Conservation (phyloP, 2,329 filamentous ascomycete species). For the Plectosphaerella sp. region DNA sequence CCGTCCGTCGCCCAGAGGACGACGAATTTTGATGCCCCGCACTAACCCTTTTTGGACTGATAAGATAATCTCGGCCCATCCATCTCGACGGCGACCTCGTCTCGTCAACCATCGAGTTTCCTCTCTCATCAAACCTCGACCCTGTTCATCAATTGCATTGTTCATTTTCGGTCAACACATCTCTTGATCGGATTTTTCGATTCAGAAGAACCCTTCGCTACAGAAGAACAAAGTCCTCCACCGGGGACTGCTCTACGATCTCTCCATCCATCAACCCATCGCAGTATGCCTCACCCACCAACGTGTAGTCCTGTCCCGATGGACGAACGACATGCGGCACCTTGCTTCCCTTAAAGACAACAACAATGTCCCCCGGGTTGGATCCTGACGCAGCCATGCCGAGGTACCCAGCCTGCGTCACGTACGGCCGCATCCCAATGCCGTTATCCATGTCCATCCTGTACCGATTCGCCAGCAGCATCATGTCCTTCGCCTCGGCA, state of each 20-base stretch:
- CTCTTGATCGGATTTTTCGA: too few relatives aligned
- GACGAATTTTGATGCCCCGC: slow-evolving; percentile 27
- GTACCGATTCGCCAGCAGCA: background rate
- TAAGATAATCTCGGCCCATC: slow-evolving; percentile 10
- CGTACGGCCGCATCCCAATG: slow-evolving; percentile 5
- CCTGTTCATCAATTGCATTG: too few relatives aligned
- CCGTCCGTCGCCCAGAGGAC: background rate
- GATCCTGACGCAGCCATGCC: slow-evolving; percentile 4
- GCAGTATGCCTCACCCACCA: slow-evolving; percentile 9
- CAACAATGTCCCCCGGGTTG: slow-evolving; percentile 7
- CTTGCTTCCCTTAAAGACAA: slow-evolving; percentile 7
- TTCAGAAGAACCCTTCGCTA: too few relatives aligned
- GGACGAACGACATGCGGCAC: slow-evolving; percentile 12
- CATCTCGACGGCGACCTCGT: too few relatives aligned
- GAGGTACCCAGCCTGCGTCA: slow-evolving; percentile 8
- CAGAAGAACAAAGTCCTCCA: background rate
- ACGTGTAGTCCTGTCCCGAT: slow-evolving; percentile 5
- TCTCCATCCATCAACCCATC: slow-evolving; percentile 11
- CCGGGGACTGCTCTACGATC: background rate
- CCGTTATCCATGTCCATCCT: slow-evolving; percentile 5
- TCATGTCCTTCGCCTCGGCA: background rate
- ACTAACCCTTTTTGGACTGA: slow-evolving; percentile 28
- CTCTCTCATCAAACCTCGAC: too few relatives aligned
- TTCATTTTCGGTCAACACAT: too few relatives aligned
- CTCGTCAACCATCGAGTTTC: too few relatives aligned